Evolutionary conservation across 768 basidiomycete genomes (phyloP), one percentile per base, ranked within the genome.

Genomic region (Sutorius australiensis): DNA sequence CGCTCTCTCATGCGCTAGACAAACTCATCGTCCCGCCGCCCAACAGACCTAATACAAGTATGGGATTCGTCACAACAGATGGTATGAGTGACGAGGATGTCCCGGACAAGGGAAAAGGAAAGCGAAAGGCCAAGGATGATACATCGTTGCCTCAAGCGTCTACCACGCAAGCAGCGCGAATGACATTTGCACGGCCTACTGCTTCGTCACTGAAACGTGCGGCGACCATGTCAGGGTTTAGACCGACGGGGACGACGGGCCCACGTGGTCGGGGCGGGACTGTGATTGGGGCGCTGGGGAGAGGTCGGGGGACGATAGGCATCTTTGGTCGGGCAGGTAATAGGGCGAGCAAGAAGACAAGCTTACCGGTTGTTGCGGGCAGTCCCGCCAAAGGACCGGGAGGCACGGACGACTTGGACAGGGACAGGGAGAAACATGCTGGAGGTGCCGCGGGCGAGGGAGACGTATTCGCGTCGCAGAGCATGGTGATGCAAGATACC

Each of bases 21-120:
- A 86, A 83, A 61, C 74, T 90, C n/a, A 75, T 77, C 27, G 78
- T 80, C 66, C 86, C 83, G 0, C 77, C 83, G 2, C 87, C 86
- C 3, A 75, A 75, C 21, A 67, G 86, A 38, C 86, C 88, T 1
- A 86, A 78, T 49, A 86, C 86, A 3, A 87, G 82, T 51, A 68
- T 89, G 72, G 88, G 86, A 31, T 87, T 89, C 65, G 78, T 80
- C 48, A 61, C 60, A 5, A 45, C 39, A 13, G 54, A 75, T 21
- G 57, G 41, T 4, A 24, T 13, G 6, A 48, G 40, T 30, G 56
- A 55, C 4, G 59, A 42, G 5, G 38, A 48, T 17, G 44, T 30
- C 14, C n/a, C 30, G 16, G 64, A 56, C 16, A 19, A 48, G 2
- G 11, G 11, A 5, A 59, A 50, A 31, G 59, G 57, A n/a, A 66